Evolutionary conservation across 768 basidiomycete species (phyloP).

Genomic region (Tricholomella constricta): DNA sequence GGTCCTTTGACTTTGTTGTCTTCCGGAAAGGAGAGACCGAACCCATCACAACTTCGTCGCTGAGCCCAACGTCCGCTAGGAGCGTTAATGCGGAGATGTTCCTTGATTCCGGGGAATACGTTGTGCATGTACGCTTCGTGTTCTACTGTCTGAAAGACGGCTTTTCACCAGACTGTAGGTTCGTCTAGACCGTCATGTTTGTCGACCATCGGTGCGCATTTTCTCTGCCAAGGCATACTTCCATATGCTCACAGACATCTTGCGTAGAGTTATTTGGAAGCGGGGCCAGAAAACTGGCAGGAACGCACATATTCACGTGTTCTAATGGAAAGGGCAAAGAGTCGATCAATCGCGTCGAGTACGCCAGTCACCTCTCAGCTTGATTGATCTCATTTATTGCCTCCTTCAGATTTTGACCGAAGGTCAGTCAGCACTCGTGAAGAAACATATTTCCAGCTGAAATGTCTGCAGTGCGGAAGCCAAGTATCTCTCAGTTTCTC

Average conservation of each 20-base stretch:
- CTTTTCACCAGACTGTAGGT: conserved; percentile 6
- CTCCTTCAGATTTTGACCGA: conserved; percentile 24
- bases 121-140: conserved; percentile 26
- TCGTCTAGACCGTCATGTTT: conserved; percentile 15
- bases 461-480: conserved; percentile 13
- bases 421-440: conserved; percentile 10
- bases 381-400: background rate
- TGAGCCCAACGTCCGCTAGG: conserved; percentile 16
- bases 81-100: conserved; percentile 30
- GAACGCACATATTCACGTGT: conserved; percentile 24
- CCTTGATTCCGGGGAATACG: conserved; percentile 29
- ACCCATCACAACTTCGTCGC: conserved; percentile 21
- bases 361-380: background rate
- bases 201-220: background rate
- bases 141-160: background rate
- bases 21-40: conserved; percentile 35
- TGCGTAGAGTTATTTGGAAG: conserved; percentile 1
- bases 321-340: conserved; percentile 30
- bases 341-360: conserved; percentile 36
- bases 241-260: background rate
- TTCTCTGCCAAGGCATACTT: background rate
- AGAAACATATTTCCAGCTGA: background rate
- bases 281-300: conserved; percentile 12
- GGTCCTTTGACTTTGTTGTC: conserved; percentile 39
- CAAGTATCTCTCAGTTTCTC: conserved; percentile 25